Conservation (phyloP, 345 rosid genomes). For the Gossypium herbaceum region DNA sequence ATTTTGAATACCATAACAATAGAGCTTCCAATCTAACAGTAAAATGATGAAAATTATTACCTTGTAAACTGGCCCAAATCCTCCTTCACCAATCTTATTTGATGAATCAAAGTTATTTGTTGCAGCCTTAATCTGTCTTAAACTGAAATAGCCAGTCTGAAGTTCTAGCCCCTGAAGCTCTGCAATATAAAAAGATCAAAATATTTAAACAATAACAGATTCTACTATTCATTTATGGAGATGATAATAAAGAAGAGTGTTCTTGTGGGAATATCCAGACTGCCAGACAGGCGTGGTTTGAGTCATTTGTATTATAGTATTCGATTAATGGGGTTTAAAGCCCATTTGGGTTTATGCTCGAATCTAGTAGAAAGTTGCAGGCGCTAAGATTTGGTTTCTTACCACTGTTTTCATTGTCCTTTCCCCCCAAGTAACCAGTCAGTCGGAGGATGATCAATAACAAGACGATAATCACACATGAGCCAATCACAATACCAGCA, state of each 20-base stretch:
- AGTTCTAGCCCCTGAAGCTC: conserved; percentile 64
- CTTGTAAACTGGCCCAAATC: conserved; percentile 88
- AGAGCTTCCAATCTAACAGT: not conserved
- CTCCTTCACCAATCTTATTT: conserved; percentile 88
- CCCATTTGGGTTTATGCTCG: not conserved
- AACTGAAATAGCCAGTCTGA: conserved; percentile 67
- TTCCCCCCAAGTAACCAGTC: conserved; percentile 52
- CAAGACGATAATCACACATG: conserved; percentile 34
- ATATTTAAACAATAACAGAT: not conserved
- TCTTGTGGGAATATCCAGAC: not conserved
- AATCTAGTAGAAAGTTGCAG: not conserved
- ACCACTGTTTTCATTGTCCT: conserved; percentile 55
- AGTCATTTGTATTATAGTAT: not conserved
- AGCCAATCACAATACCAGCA: conserved; percentile 56
- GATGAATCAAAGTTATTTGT: conserved; percentile 66
- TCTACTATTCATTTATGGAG: not conserved
- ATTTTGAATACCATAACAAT: not conserved
- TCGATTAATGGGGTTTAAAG: not conserved
- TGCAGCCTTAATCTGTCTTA: conserved; percentile 70
- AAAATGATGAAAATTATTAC: conserved; percentile 29
- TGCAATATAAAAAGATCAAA: conserved; percentile 14
- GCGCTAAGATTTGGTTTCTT: conserved; percentile 5
- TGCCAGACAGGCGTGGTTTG: not conserved
- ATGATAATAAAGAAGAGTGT: not conserved
- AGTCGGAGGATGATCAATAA: conserved; percentile 40